Evolutionary conservation across 257 asterid genomes (phyloP), one percentile per base, ranked within the genome.

Genomic region (Marsdenia floribunda): DNA sequence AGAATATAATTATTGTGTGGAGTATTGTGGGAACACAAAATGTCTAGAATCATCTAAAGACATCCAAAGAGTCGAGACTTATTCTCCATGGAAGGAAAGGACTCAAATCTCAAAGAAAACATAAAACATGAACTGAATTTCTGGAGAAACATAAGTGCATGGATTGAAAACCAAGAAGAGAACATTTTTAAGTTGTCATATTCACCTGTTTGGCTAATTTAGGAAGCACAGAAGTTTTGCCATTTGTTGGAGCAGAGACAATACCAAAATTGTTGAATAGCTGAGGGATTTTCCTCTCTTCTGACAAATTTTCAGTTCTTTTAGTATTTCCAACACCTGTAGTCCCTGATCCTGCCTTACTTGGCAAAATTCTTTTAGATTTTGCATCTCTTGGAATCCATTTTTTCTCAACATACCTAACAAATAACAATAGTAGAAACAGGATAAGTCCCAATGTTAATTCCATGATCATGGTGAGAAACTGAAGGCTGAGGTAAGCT

Each of bases 401-500:
- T 79, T 74, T 82, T 72, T 82, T 84, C 22, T 79, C 84, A 47
- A 77, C 88, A 77, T 84, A 84, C 77, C 88, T 84, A 72, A 78
- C 29, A 72, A 26, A 77, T 68, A 54, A 73, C 38, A 29, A 70
- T 40, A 52, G 54, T 6, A 49, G 52, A 71, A 72, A 71, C 0
- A 63, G 61, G 29, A 58, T 60, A 57, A 68, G 71, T 65, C 19
- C 46, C 35, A 47, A 3, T 2, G n/a, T 37, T 19, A 69, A 55
- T 47, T 47, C 57, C 69, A 53, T 52, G 68, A 49, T 29, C 52
- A 38, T 4, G 24, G 11, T 37, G 71, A n/a, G 42, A 61, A 72
- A 74, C 69, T 52, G 73, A 79, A 76, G 55, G 54, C 19, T 54
- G 69, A 72, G 71, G 18, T 69, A 78, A 68, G 65, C 29, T 53